Evolutionary conservation across 306 rosid genomes (phyloP).

Genomic region (Citrullus amarus): DNA sequence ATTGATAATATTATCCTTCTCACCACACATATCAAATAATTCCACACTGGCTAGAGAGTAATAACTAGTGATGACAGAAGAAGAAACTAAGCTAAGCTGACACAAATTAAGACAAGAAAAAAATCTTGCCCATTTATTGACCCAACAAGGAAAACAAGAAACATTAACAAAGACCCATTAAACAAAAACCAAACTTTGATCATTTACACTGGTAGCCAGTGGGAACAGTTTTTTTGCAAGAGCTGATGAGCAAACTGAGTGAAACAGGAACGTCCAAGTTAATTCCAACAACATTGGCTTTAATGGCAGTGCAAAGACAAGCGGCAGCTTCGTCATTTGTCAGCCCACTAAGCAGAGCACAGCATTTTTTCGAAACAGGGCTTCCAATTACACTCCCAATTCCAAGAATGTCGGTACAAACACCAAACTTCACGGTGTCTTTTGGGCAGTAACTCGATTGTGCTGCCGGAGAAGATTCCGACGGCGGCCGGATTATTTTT

Average conservation of each 20-base stretch:
- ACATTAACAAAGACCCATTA: neutral
- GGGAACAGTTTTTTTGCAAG: constrained; percentile 69
- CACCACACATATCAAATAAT: neutral
- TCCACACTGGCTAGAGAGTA: neutral
- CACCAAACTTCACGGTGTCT: constrained; percentile 58
- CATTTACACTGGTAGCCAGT: constrained; percentile 46
- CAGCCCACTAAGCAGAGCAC: constrained; percentile 53
- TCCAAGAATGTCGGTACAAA: constrained; percentile 46
- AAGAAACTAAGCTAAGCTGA: neutral
- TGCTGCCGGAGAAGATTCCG: neutral
- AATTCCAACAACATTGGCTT: constrained; percentile 62
- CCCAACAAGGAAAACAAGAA: neutral
- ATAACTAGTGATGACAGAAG: neutral
- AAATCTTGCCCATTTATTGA: neutral
- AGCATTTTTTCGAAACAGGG: constrained; percentile 47
- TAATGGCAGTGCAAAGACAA: constrained; percentile 73
- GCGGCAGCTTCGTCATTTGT: constrained; percentile 55
- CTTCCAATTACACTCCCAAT: constrained; percentile 28
- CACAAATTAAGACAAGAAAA: neutral
- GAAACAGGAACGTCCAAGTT: constrained; percentile 52
- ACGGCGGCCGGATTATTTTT: neutral
- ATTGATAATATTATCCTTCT: neutral
- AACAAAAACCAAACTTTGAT: neutral
- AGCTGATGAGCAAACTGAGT: constrained; percentile 44
- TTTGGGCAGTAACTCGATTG: constrained; percentile 28